These are phyloP conservation scores for Luzula sylvatica DNA, from an alignment of 176 grass and related monocot species.

Conservation along the genomic window DNA sequence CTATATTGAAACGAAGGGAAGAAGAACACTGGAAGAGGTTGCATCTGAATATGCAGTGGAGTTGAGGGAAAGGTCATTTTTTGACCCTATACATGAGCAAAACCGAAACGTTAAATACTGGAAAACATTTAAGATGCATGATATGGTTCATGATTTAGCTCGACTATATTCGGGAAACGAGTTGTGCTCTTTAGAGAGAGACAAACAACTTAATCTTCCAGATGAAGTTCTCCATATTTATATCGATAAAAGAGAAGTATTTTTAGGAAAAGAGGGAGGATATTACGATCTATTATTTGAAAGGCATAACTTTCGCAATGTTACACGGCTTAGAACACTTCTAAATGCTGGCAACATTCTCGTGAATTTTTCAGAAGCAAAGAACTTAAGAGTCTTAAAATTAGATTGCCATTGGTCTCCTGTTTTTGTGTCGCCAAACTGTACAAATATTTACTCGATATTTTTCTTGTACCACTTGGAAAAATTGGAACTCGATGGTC, in stretches of 20 bases:
- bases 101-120: no score
- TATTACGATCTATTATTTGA: no score
- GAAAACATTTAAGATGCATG: constrained; percentile 18
- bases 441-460: no score
- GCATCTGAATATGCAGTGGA: constrained; percentile 1
- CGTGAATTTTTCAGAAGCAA: no score
- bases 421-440: no score
- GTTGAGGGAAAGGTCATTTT: constrained; percentile 18
- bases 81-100: constrained; percentile 13
- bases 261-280: no score
- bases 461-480: no score
- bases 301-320: not conserved
- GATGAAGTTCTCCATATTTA: constrained; percentile 10
- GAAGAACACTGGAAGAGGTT: not conserved
- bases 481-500: not conserved
- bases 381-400: no score
- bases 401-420: no score
- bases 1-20: not conserved
- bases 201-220: not conserved
- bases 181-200: not conserved
- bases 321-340: constrained; percentile 5
- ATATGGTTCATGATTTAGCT: constrained; percentile 23
- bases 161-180: constrained; percentile 1
- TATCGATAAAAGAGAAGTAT: not conserved
- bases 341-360: not conserved